Conservation (phyloP, 495 filamentous ascomycete genomes). For the Xylaria sp. region DNA sequence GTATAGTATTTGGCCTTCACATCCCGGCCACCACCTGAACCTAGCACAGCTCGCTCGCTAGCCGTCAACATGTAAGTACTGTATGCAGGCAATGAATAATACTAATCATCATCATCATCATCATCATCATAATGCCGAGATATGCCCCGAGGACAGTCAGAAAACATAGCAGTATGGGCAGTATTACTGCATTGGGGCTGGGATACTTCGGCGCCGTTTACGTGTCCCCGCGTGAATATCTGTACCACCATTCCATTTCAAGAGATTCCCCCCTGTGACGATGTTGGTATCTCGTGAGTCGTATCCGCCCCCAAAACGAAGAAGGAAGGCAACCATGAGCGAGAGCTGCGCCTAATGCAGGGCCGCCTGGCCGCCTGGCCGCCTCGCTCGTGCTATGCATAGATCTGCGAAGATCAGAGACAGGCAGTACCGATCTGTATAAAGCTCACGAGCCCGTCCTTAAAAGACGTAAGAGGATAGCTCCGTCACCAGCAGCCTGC, state of each 20-base stretch:
- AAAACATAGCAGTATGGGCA: neutral
- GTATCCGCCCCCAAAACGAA: neutral
- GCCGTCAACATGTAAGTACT: neutral
- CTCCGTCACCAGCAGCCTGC: neutral
- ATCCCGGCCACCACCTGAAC: neutral
- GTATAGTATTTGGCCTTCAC: neutral
- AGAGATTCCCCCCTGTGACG: slow-evolving; percentile 15
- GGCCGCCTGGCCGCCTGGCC: neutral
- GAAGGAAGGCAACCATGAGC: slow-evolving; percentile 7
- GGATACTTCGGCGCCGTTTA: neutral
- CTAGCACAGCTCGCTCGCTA: neutral
- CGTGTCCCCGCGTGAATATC: neutral
- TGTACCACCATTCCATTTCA: slow-evolving; percentile 15
- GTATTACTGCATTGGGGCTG: neutral
- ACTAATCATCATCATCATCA: too few relatives aligned
- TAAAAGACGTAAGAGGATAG: neutral
- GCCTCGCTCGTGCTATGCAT: neutral
- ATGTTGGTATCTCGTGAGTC: slow-evolving; percentile 10
- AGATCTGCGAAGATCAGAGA: neutral
- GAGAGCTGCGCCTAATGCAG: neutral
- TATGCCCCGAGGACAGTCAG: slow-evolving; percentile 1
- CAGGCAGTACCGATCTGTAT: neutral
- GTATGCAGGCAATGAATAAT: neutral
- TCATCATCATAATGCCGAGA: slow-evolving; percentile 13
- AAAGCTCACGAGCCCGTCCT: slow-evolving; percentile 1